Percentiles rank a stretch among this genome's conserved stretches.
phyloP scores from a whole-genome alignment of 2,329 filamentous ascomycete genomes.

The Xylaria digitata region DNA sequence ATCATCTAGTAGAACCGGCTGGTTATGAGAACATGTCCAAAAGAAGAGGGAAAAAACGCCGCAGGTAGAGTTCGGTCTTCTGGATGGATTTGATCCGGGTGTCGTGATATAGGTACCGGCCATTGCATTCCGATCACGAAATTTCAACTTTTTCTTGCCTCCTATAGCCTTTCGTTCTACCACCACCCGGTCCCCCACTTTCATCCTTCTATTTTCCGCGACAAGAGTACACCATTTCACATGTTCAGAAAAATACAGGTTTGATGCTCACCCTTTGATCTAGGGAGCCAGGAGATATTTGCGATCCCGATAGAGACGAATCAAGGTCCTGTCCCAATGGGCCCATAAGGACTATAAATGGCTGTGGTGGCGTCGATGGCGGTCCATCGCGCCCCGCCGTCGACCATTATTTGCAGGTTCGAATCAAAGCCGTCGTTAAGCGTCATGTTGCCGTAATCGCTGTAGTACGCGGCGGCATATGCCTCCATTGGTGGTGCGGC shows the following conservation, averaged over 20 bases:
- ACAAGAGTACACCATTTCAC: not conserved
- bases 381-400: conserved; percentile 51
- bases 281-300: not conserved
- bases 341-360: conserved; percentile 45
- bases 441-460: conserved; percentile 41
- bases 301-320: not conserved
- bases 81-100: not conserved
- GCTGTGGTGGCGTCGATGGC: conserved; percentile 43
- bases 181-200: not conserved
- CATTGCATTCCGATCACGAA: not conserved
- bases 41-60: not conserved
- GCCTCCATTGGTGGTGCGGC: conserved; percentile 42
- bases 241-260: not conserved
- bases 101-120: not conserved
- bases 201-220: not conserved
- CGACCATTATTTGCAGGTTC: conserved; percentile 59
- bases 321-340: conserved; percentile 36
- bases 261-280: not conserved
- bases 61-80: not conserved
- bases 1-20: not conserved
- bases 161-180: not conserved
- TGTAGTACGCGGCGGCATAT: conserved; percentile 44
- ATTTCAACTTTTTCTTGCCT: not conserved
- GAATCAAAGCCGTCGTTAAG: conserved; percentile 60
- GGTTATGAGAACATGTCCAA: not conserved